Percentiles rank a stretch among this genome's conserved stretches.
Conservation (phyloP, 139 green algal species). For the Coelastrella sp. region DNA sequence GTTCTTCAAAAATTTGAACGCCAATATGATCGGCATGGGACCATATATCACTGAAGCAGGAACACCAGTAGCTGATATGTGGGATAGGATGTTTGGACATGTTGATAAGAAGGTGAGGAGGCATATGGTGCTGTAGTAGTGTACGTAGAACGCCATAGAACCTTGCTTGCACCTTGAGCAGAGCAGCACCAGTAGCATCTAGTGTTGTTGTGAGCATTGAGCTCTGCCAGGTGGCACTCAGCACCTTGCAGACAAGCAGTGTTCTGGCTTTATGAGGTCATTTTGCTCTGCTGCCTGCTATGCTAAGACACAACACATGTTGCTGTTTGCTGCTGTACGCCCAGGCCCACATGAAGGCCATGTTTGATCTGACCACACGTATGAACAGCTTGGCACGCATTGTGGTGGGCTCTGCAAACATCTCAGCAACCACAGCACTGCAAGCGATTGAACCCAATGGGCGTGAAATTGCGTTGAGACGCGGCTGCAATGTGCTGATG, state of each 20-base stretch:
- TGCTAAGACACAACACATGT: no score
- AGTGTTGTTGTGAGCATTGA: no score
- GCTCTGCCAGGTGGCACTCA: no score
- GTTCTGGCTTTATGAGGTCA: no score
- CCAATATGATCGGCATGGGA: constrained; percentile 76
- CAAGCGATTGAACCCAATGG: constrained; percentile 75
- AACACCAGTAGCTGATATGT: constrained; percentile 66
- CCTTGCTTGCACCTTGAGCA: no score
- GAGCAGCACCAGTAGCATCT: no score
- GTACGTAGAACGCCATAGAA: no score
- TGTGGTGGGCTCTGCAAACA: constrained; percentile 72
- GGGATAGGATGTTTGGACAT: constrained; percentile 52
- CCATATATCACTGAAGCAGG: constrained; percentile 56
- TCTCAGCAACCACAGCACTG: constrained; percentile 74
- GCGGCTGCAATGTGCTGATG: constrained; percentile 79
- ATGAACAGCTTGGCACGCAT: constrained; percentile 77
- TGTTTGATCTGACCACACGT: constrained; percentile 73
- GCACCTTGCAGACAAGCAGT: no score
- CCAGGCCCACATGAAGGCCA: constrained; percentile 67
- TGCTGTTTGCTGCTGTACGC: neutral
- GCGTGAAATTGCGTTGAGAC: constrained; percentile 72
- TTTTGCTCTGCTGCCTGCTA: no score
- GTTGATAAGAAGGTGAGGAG: constrained; percentile 58
- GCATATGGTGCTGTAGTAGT: no score
- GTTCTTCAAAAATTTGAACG: constrained; percentile 71